Base-by-base conservation (phyloP, 1,284 basidiomycete species). In the Microbotryum saponariae region DNA sequence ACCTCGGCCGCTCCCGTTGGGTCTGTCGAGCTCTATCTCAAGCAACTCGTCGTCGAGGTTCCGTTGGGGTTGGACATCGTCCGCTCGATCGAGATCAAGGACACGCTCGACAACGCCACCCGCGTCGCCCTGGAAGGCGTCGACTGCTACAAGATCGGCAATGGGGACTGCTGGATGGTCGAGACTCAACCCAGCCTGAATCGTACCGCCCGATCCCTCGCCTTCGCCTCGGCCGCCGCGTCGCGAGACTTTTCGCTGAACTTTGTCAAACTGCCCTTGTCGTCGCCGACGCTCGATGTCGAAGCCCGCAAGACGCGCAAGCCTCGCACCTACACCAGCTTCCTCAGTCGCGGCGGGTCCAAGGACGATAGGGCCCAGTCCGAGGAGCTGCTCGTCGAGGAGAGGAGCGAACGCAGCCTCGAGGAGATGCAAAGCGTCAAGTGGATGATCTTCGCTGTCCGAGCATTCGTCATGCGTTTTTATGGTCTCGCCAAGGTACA, bases 381-480 rank as follows among this genome's bases (percentile, higher is more conserved):
- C 9, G 66, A 67, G 6, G 59, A 65, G 47, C 60, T 62, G 33
- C 56, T 64, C 2, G 57, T 61, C 8, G 66, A 67, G 50, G 60
- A 51, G 31, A 56, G 59, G 44, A 64, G 55, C 52, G 62, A 64
- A 55, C 58, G 64, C 27, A 62, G 79, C 27, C 80, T 85, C 46
- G 80, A 80, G 16, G 83, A 85, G 54, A 82, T 88, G 82, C 82
- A 82, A 74, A 86, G 84, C 64, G 82, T 85, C 51, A 86, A 83
- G 65, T 94, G 91, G 91, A 81, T 93, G 48, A 85, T 87, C 0
- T 91, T 92, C 71, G 91, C 92, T 5, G 81, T 82, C 16, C 80
- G 86, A n/a, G 85, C 88, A 0, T 80, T 92, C 50, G 82, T 90
- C 56, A 73, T 87, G 59, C 83, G 91, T 20, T 93, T 94, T 79